Evolutionary conservation across 2,329 filamentous ascomycete species (phyloP), one percentile per base, ranked within the genome.

Genomic region (Clarireedia monteithiana): DNA sequence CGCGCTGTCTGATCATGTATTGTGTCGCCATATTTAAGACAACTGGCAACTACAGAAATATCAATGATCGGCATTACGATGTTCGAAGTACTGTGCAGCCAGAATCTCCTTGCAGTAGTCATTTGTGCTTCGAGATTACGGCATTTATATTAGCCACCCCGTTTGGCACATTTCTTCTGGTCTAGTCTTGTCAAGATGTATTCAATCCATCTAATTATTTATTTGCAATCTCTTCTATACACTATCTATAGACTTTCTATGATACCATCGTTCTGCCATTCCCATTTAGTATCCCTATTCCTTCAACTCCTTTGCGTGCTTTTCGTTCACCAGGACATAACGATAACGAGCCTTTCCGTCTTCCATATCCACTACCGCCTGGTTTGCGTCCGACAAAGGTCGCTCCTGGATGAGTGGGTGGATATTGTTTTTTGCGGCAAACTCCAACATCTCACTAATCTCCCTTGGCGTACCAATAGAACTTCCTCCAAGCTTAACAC

Each of bases 381-480:
- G 64, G 67, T 84, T 84, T 4, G 77, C 77, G 7, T 80, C 75
- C 64, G 74, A 77, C 73, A 85, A 74, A 0, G 75, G 73, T 34
- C 77, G 72, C 65, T 74, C 69, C 65, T 81, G 68, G 24, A 84
- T 72, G 78, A 79, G 82, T 2, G 80, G 74, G 71, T 77, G 75
- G 44, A 85, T 70, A 6, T 75, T 74, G 70, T 82, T 79, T 50
- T 81, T 75, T 0, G 74, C 80, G 4, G 78, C 82, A 57, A 85
- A 74, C 57, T 77, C 61, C 55, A 85, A 62, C 82, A 85, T 85
- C 65, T 83, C 77, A 53, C 74, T 70, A 58, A 85, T 83, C 59
- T 84, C 77, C 46, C 64, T 65, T 0, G 81, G 80, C 4, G 47
- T 44, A 46, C 57, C 62, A 39, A 62, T 61, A n/a, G 42, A 24